Percentiles rank a stretch among this genome's conserved stretches.
Conservation (phyloP, 768 basidiomycete species). For the Lactarius vividus region DNA sequence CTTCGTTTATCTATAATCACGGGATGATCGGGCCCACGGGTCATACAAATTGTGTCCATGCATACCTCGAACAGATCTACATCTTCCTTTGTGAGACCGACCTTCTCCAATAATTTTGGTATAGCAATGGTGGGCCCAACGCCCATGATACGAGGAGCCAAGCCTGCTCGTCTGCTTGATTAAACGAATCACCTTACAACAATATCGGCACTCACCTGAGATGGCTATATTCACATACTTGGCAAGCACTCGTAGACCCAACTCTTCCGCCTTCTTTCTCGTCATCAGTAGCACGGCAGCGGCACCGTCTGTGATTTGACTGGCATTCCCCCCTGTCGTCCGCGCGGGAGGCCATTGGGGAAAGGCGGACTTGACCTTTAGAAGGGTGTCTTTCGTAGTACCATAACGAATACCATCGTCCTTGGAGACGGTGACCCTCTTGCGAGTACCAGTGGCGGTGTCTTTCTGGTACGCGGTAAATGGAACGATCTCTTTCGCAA, state of each 20-base stretch:
- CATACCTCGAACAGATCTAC: conserved; percentile 78
- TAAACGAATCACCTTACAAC: not conserved
- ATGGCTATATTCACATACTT: conserved; percentile 76
- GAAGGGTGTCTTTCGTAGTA: conserved; percentile 62
- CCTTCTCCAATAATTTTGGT: conserved; percentile 65
- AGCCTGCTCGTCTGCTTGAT: conserved; percentile 39
- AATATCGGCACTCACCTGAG: conserved; percentile 43
- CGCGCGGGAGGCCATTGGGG: conserved; percentile 74
- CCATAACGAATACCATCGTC: conserved; percentile 80
- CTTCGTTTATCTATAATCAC: conserved; percentile 74
- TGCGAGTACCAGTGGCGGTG: conserved; percentile 50
- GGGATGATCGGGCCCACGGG: not conserved
- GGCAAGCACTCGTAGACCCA: conserved; percentile 70
- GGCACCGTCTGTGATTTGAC: conserved; percentile 81
- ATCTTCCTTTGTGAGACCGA: conserved; percentile 63
- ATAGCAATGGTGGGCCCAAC: conserved; percentile 85
- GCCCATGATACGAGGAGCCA: conserved; percentile 84
- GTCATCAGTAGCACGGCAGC: conserved; percentile 83
- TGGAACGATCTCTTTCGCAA: conserved; percentile 70
- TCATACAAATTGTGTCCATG: not conserved
- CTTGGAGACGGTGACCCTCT: conserved; percentile 52
- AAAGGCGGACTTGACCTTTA: conserved; percentile 71
- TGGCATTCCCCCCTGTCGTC: conserved; percentile 85
- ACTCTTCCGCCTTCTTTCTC: conserved; percentile 69
- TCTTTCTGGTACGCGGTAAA: conserved; percentile 65